A percentile compares a stretch with the other conserved stretches of the same genome.
phyloP scores from a whole-genome alignment of 78 protist genomes.

The Chrysochromulina tobinii region DNA sequence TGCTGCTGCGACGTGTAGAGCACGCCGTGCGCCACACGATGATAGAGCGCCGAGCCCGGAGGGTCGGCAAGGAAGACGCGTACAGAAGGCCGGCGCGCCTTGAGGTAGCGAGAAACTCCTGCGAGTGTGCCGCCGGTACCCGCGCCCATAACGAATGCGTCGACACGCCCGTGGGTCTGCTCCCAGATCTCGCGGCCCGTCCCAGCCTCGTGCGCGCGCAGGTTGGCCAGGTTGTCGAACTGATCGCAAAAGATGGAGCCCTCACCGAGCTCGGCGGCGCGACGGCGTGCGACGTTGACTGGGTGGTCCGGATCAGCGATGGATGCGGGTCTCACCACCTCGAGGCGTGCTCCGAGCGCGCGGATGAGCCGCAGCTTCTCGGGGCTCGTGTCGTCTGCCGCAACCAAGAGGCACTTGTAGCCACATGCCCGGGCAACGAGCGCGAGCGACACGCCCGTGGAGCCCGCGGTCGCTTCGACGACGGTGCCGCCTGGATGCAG shows the following conservation, averaged over 20 bases:
- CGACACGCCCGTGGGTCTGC: conserved; percentile 49
- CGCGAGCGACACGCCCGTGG: conserved; percentile 69
- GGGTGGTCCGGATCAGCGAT: conserved; percentile 61
- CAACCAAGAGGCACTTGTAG: conserved; percentile 48
- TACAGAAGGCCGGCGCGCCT: neutral
- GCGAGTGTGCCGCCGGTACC: conserved; percentile 86
- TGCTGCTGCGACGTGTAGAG: neutral
- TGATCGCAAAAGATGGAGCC: conserved; percentile 67
- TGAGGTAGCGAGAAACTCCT: conserved; percentile 67
- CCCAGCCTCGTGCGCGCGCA: neutral
- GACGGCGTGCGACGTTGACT: conserved; percentile 1
- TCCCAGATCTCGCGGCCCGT: conserved; percentile 79
- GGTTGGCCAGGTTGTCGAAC: conserved; percentile 74
- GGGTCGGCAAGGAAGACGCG: conserved; percentile 37
- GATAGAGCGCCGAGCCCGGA: conserved; percentile 38
- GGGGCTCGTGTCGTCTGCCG: conserved; percentile 56
- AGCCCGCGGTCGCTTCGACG: conserved; percentile 80
- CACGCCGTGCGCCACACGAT: conserved; percentile 1
- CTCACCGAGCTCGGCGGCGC: neutral
- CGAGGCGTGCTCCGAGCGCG: neutral
- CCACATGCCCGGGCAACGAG: conserved; percentile 69
- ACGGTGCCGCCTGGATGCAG: conserved; percentile 27
- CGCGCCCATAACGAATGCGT: conserved; percentile 53
- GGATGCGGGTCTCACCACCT: conserved; percentile 56
- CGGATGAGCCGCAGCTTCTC: neutral